These are phyloP conservation scores for Amesomyces nigricolor DNA, from an alignment of 2,329 filamentous ascomycete genomes.

Conservation along the genomic window DNA sequence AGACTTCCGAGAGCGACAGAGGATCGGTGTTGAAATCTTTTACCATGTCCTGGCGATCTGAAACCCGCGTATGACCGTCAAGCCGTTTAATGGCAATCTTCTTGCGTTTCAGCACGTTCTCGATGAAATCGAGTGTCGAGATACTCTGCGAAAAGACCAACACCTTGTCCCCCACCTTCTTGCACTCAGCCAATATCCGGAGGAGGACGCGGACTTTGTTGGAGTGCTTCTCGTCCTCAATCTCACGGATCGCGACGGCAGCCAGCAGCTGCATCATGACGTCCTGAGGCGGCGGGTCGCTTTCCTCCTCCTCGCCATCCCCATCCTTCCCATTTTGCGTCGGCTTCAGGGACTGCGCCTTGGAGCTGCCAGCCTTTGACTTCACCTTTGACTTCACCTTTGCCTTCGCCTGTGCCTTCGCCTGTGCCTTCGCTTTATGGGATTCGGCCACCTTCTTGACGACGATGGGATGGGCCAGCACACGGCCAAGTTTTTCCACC, in stretches of 20 bases:
- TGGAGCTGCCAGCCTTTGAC: neutral
- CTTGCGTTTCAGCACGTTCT: conserved; percentile 47
- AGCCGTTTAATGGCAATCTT: conserved; percentile 51
- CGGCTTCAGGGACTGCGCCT: conserved; percentile 17
- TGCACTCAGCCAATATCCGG: conserved; percentile 62
- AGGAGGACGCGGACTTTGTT: conserved; percentile 64
- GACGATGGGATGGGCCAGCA: conserved; percentile 49
- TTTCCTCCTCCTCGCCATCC: conserved; percentile 11
- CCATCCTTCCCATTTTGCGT: conserved; percentile 3
- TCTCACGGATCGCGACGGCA: conserved; percentile 36
- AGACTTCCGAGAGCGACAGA: conserved; percentile 47
- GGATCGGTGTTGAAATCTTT: conserved; percentile 61
- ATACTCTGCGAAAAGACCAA: conserved; percentile 76
- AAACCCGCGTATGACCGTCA: conserved; percentile 58
- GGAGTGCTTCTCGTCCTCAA: conserved; percentile 50
- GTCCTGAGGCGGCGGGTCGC: conserved; percentile 27
- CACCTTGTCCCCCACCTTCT: conserved; percentile 61
- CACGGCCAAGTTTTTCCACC: conserved; percentile 41
- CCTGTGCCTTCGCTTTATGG: conserved; percentile 6
- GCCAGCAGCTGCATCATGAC: conserved; percentile 31
- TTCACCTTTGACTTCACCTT: too few relatives aligned
- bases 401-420: too few relatives aligned
- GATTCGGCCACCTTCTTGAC: conserved; percentile 33
- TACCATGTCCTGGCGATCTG: conserved; percentile 54
- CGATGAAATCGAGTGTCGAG: conserved; percentile 63